Base-by-base conservation (phyloP, 2,329 filamentous ascomycete genomes). In the Helotiales sp. region DNA sequence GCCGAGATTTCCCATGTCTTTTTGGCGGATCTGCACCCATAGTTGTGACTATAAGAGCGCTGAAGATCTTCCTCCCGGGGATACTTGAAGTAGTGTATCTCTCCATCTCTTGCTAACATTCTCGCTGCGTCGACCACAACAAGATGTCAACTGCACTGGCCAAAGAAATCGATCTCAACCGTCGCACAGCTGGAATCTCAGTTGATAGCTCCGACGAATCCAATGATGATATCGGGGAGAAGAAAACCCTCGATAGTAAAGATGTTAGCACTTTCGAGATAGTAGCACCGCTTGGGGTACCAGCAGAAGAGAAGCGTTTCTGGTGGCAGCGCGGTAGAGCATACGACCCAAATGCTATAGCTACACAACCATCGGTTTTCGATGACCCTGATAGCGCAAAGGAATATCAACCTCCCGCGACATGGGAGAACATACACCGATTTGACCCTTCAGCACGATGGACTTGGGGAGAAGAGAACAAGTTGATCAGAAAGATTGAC, bases 391-490 rank as follows among this genome's bases (percentile, higher is more conserved):
- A 65, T 3, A 63, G 61, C 6, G 58, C 61, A 1, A 63, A 67
- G 51, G 48, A 66, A 29, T 69, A 69, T 49, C 57, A 63, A 10
- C 66, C 67, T 13, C 61, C 62, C 17, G 58, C 57, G 10, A 58
- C 42, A 2, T 69, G 65, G 61, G 67, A 70, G 40, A 66, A 65
- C 30, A 47, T 63, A 1, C 63, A 67, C 48, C 57, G 66, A 17
- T 69, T 66, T 52, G 65, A 69, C 34, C 67, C 67, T 12, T 56
- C 54, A 19, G 64, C 60, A 22, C 48, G 63, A 38, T 70, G 67
- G 67, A 68, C 64, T 1, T 64, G 63, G 61, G 59, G 55, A 6
- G 67, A 70, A 46, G 67, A 70, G 56, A 59, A 66, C 31, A 62
- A 51, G 24, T 40, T 70, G 19, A 63, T 69, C 29, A 47, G 66